phyloP scores from a whole-genome alignment of 1,284 basidiomycete genomes.

The Tremellales sp. region DNA sequence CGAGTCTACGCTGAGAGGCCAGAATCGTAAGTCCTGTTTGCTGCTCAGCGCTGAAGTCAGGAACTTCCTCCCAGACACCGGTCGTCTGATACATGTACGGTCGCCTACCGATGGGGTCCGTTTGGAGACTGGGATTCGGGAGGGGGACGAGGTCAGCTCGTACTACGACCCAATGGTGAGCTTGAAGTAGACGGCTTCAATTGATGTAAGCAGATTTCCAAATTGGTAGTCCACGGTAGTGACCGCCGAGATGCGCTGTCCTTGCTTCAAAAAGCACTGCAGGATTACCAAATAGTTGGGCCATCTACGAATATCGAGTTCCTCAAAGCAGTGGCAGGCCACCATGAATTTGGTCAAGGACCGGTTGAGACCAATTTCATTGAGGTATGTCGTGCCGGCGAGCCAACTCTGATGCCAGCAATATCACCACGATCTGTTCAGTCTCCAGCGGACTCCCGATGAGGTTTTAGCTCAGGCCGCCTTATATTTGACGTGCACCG shows the following conservation, averaged over 20 bases:
- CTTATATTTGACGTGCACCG: constrained; percentile 67
- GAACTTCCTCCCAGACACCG: constrained; percentile 88
- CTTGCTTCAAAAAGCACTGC: constrained; percentile 71
- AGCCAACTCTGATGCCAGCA: constrained; percentile 53
- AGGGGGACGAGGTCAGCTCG: constrained; percentile 82
- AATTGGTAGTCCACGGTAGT: constrained; percentile 79
- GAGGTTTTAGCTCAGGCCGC: constrained; percentile 72
- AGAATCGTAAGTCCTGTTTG: constrained; percentile 54
- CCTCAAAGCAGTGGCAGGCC: constrained; percentile 68
- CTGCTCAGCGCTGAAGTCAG: constrained; percentile 16
- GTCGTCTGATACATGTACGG: constrained; percentile 67
- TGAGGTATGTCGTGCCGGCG: constrained; percentile 52
- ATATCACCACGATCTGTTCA: constrained; percentile 73
- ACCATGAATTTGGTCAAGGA: constrained; percentile 70
- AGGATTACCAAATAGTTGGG: constrained; percentile 85
- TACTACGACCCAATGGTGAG: constrained; percentile 95
- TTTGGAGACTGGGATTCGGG: constrained; percentile 84
- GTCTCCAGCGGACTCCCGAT: constrained; percentile 57
- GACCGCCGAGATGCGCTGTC: constrained; percentile 83
- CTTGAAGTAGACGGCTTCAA: constrained; percentile 36
- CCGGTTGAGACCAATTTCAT: constrained; percentile 94
- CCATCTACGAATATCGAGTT: constrained; percentile 91
- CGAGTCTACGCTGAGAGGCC: constrained; percentile 97
- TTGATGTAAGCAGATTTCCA: constrained; percentile 32
- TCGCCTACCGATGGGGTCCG: constrained; percentile 58